phyloP scores from a whole-genome alignment of 495 filamentous ascomycete genomes.

The Lophiotrema nucula region DNA sequence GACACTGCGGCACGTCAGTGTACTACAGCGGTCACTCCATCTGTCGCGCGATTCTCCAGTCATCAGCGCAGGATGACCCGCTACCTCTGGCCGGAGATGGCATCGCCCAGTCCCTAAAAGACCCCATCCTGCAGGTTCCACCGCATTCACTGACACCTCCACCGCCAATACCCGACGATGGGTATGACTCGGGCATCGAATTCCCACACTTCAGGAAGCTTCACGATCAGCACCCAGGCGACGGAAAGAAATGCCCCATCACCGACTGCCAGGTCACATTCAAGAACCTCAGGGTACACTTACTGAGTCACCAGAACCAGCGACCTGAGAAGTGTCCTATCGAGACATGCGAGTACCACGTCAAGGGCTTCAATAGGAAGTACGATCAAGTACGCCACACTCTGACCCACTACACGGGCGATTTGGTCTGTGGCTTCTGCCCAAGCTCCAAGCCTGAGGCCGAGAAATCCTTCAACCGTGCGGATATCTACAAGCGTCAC shows the following conservation, averaged over 20 bases:
- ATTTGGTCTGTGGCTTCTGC: conserved; percentile 98
- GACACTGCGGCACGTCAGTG: no score
- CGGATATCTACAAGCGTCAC: conserved; percentile 98
- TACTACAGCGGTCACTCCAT: no score
- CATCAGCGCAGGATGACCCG: no score
- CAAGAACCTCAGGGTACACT: conserved; percentile 91
- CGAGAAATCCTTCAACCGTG: conserved; percentile 98
- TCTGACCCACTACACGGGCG: conserved; percentile 97
- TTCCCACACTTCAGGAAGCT: no score
- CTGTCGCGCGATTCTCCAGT: no score
- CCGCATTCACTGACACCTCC: no score
- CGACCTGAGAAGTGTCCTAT: conserved; percentile 95
- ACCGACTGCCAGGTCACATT: conserved; percentile 86
- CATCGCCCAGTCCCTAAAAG: no score
- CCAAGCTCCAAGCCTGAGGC: conserved; percentile 85
- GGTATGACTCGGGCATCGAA: no score
- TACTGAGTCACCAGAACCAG: conserved; percentile 89
- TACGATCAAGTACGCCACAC: conserved; percentile 97
- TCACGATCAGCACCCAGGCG: no score
- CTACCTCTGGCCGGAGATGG: no score
- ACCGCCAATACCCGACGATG: no score
- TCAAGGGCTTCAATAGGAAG: conserved; percentile 94
- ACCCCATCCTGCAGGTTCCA: no score
- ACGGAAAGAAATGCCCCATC: conserved; percentile 75
- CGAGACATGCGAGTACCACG: conserved; percentile 85